Base-by-base conservation (phyloP, 306 rosid species). In the Biancaea sappan region DNA sequence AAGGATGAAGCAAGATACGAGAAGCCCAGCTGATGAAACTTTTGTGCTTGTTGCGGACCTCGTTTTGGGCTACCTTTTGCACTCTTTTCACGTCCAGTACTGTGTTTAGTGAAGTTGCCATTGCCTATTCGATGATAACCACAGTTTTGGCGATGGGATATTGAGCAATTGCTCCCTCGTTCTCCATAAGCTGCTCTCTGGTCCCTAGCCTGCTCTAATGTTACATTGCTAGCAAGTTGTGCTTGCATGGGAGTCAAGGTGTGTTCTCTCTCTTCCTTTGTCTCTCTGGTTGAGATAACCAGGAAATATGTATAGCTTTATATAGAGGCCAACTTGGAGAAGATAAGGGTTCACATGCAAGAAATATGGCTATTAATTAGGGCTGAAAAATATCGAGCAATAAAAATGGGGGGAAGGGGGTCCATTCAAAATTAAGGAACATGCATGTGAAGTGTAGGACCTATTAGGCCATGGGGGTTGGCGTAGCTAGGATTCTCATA, bases 1-100 rank as follows among this genome's bases (percentile, higher is more conserved):
- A 89, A 66, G 80, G 89, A 79, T 50, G 91, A 61, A 66, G 89
- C 77, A 50, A 84, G 69, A 71, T 84, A 86, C 22, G 86, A 84
- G 37, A 86, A 66, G 5, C 84, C 85, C 64, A 73, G 68, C 63
- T 31, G 77, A 28, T 22, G 79, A 67, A 77, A 82, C 78, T 72
- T 80, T 21, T 57, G 79, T 37, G 84, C 77, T 76, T 72, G 80
- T 62, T 54, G 68, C n/a, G n/a, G n/a, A 67, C 70, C 69, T 25
- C 25, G 53, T 21, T 77, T 84, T 38, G 50, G 47, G 66, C 52
- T 25, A 52, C 18, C 66, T 61, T 79, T 79, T 43, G 73, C 31
- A 65, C 64, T 53, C 16, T 75, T 76, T 48, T 62, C 80, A 44
- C 6, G 19, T 41, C 1, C 72, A 29, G 52, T 37, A 0, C 44